A percentile compares a stretch with the other conserved stretches of the same genome.
Evolutionary conservation across 345 rosid species (phyloP).

Genomic region (Populus deltoides): DNA sequence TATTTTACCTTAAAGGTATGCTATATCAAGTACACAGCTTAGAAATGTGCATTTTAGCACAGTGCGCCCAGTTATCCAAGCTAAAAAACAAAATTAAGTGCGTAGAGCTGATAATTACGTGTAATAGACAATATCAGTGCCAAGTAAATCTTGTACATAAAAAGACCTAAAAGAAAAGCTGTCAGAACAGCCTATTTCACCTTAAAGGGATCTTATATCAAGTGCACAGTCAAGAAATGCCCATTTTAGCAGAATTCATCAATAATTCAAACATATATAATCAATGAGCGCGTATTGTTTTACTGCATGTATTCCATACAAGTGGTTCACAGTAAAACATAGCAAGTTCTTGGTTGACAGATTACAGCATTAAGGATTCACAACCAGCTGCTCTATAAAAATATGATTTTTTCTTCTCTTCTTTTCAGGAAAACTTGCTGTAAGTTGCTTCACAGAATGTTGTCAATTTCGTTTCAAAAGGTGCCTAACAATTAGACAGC

Average conservation of each 20-base stretch:
- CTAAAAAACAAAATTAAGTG: no score
- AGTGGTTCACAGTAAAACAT: background rate
- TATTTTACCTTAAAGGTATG: no score
- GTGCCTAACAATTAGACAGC: background rate
- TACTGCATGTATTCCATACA: background rate
- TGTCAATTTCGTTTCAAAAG: background rate
- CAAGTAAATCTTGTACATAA: background rate
- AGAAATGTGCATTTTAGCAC: no score
- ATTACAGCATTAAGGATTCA: no score
- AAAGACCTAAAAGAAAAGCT: background rate
- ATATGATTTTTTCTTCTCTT: no score
- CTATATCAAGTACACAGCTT: no score
- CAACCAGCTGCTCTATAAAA: no score
- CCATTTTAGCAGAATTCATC: background rate
- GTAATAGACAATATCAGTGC: no score
- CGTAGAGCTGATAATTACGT: no score
- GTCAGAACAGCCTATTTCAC: background rate
- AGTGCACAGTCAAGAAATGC: background rate
- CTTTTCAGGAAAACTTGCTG: background rate
- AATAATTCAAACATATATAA: no score
- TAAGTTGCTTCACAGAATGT: background rate
- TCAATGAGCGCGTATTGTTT: no score
- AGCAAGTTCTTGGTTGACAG: background rate
- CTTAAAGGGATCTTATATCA: background rate
- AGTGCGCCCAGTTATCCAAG: no score